These are phyloP conservation scores for Hawksworthiomyces lignivorus DNA, from an alignment of 2,329 filamentous ascomycete species.

Conservation along the genomic window DNA sequence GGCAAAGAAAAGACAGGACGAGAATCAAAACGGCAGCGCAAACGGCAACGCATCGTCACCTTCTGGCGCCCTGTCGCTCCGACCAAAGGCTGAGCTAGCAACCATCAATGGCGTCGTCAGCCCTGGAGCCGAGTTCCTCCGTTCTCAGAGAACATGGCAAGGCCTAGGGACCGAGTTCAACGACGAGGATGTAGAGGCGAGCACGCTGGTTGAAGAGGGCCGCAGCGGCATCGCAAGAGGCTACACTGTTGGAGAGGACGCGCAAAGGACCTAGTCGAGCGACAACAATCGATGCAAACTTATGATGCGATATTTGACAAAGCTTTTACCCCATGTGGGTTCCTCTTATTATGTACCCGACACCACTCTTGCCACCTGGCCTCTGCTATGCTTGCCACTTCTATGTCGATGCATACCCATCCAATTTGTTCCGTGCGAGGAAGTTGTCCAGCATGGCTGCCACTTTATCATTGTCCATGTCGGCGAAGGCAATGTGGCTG, in stretches of 20 bases:
- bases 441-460: slow-evolving; percentile 19
- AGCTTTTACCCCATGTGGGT: no score
- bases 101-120: slow-evolving; percentile 81
- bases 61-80: slow-evolving; percentile 47
- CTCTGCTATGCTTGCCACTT: no score
- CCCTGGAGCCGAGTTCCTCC: slow-evolving; percentile 81
- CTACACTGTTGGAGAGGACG: slow-evolving; percentile 63
- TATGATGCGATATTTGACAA: no score
- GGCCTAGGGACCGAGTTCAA: slow-evolving; percentile 83
- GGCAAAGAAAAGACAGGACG: no score
- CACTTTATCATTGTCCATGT: slow-evolving; percentile 20
- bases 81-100: slow-evolving; percentile 60
- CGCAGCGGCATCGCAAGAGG: slow-evolving; percentile 81
- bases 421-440: slow-evolving; percentile 13
- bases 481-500: slow-evolving; percentile 21
- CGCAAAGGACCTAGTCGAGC: slow-evolving; percentile 11
- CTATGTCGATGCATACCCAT: slow-evolving; percentile 10
- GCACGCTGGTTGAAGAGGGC: slow-evolving; percentile 74
- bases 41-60: slow-evolving; percentile 17
- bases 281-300: no score
- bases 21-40: slow-evolving; percentile 14
- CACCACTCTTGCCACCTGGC: no score
- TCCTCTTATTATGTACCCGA: no score
- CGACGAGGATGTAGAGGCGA: slow-evolving; percentile 31
- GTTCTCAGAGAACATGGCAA: slow-evolving; percentile 79